A percentile compares a stretch with the other conserved stretches of the same genome.
Evolutionary conservation across 352 stramenopile genomes (phyloP).

Genomic region (Phytophthora citricola): DNA sequence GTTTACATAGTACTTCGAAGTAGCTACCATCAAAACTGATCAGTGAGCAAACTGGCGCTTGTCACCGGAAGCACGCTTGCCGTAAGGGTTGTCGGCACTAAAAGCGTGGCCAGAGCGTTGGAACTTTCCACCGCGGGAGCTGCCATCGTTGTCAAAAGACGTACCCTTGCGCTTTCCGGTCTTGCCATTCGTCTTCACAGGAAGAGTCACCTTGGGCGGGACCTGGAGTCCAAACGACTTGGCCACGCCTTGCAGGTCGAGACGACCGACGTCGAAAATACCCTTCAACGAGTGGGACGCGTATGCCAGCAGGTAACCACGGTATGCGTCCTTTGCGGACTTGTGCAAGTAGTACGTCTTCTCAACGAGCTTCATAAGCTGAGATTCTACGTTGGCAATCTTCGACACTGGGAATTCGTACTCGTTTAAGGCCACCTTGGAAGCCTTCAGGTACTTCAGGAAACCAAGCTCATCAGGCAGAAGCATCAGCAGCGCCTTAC

Average conservation of each 20-base stretch:
- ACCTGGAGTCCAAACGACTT: conserved; percentile 98
- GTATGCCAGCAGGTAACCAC: conserved; percentile 98
- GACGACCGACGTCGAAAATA: conserved; percentile 98
- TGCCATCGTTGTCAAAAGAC: conserved; percentile 57
- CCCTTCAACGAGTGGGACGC: conserved; percentile 97
- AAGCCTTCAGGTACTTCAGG: conserved; percentile 97
- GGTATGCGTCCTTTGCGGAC: conserved; percentile 97
- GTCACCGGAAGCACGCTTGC: conserved; percentile 88
- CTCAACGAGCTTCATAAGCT: conserved; percentile 98
- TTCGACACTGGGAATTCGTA: conserved; percentile 99
- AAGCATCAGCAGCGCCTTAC: conserved; percentile 97
- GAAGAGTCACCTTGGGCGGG: conserved; percentile 97
- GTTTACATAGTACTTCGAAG: conserved; percentile 26
- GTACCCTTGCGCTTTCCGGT: conserved; percentile 74
- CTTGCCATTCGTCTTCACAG: conserved; percentile 87
- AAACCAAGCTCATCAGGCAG: conserved; percentile 98
- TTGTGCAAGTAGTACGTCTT: conserved; percentile 99
- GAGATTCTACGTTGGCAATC: conserved; percentile 97
- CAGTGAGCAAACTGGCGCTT: conserved; percentile 94
- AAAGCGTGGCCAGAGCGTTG: conserved; percentile 94
- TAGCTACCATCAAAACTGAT: conserved; percentile 25
- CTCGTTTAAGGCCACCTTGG: conserved; percentile 98
- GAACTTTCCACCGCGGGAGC: conserved; percentile 61
- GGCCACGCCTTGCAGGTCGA: conserved; percentile 97
- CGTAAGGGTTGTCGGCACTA: conserved; percentile 98